Conservation (phyloP, 768 basidiomycete genomes). For the Russula sp. region DNA sequence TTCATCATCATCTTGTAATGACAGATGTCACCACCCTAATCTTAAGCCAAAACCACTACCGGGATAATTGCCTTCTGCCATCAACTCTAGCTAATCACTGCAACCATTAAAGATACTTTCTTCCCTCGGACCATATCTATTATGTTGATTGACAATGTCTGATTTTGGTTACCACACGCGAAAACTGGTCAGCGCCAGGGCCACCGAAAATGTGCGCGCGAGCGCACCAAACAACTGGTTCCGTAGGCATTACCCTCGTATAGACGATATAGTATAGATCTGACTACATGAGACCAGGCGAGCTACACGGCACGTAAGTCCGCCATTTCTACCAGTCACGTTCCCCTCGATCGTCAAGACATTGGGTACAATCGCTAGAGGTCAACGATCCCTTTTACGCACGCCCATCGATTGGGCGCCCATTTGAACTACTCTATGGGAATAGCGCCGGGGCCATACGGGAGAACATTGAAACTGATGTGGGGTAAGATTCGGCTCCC, state of each 20-base stretch:
- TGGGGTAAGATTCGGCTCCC: conserved; percentile 1
- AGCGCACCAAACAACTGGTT: not conserved
- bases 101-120: too few relatives aligned
- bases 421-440: not conserved
- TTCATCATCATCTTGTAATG: conserved; percentile 5
- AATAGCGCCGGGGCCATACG: conserved; percentile 3
- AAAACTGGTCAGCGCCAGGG: not conserved
- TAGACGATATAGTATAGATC: not conserved
- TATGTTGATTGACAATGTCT: not conserved
- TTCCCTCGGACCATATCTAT: too few relatives aligned
- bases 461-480: conserved; percentile 1
- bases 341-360: not conserved
- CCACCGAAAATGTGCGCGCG: not conserved
- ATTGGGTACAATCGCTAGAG: not conserved
- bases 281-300: conserved; percentile 4
- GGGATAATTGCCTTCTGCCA: not conserved
- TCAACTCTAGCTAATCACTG: not conserved
- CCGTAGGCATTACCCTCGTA: not conserved
- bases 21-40: not conserved
- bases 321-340: not conserved
- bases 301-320: not conserved
- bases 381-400: not conserved
- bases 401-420: not conserved
- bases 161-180: not conserved
- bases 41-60: not conserved